A percentile compares a stretch with the other conserved stretches of the same genome.
Conservation (phyloP, 2,329 filamentous ascomycete genomes). For the Ophiostoma sp. region DNA sequence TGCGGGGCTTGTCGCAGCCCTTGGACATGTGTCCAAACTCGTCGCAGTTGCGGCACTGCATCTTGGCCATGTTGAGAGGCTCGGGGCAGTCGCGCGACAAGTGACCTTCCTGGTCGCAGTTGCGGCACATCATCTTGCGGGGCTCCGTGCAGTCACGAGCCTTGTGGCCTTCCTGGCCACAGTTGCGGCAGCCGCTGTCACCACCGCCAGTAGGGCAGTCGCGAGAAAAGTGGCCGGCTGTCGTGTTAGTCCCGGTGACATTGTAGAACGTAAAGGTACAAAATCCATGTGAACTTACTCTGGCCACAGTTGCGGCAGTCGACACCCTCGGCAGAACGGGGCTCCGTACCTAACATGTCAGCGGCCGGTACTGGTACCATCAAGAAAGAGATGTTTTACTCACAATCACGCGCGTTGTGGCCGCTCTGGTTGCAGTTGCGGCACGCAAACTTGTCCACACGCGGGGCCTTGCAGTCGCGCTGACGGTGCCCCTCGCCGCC, state of each 20-base stretch:
- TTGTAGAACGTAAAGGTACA: no score
- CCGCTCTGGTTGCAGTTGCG: slow-evolving; percentile 58
- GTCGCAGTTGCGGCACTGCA: slow-evolving; percentile 56
- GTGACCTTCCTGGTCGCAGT: slow-evolving; percentile 57
- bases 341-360: slow-evolving; percentile 39
- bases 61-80: slow-evolving; percentile 43
- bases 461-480: slow-evolving; percentile 60
- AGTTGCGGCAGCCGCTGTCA: slow-evolving; percentile 54
- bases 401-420: slow-evolving; percentile 48
- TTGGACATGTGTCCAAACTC: slow-evolving; percentile 43
- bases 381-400: slow-evolving; percentile 25
- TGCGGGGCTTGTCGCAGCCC: slow-evolving; percentile 51
- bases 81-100: slow-evolving; percentile 55
- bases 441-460: slow-evolving; percentile 60
- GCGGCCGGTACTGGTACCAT: slow-evolving; percentile 24
- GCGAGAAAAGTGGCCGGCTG: slow-evolving; percentile 56
- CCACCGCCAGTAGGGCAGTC: slow-evolving; percentile 59
- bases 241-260: slow-evolving; percentile 14
- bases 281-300: slow-evolving; percentile 40
- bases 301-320: slow-evolving; percentile 62
- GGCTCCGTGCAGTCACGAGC: slow-evolving; percentile 55
- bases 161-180: slow-evolving; percentile 57
- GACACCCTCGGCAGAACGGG: slow-evolving; percentile 55
- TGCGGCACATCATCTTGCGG: slow-evolving; percentile 48
- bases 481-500: slow-evolving; percentile 58